phyloP scores from a whole-genome alignment of 305 asterid genomes.

The Fraxinus baroniana region DNA sequence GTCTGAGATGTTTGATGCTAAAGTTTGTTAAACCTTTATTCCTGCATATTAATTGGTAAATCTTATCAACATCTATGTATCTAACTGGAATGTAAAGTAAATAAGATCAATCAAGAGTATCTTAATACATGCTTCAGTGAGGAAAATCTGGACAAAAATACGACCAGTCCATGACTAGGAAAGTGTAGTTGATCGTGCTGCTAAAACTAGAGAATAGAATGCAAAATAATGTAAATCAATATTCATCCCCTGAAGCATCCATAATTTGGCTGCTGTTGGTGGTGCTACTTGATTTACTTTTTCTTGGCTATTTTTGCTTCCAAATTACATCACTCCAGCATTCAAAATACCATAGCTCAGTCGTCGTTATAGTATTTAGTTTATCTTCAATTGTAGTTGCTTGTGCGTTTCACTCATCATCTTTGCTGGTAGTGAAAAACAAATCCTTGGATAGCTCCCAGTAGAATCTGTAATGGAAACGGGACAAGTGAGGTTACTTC shows the following conservation, averaged over 20 bases:
- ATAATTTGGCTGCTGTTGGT: neutral
- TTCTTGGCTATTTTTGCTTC: neutral
- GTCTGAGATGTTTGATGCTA: neutral
- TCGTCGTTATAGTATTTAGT: neutral
- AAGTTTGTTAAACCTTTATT: neutral
- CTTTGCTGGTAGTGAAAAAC: neutral
- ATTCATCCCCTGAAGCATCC: neutral
- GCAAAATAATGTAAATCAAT: neutral
- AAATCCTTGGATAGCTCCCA: slow-evolving; percentile 31
- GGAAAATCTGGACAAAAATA: too few species aligned
- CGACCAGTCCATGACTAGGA: too few species aligned
- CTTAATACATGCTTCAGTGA: too few species aligned
- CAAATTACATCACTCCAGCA: neutral
- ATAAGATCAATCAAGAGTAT: too few species aligned
- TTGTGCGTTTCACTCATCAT: neutral
- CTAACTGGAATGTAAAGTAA: too few species aligned
- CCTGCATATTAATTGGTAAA: too few species aligned
- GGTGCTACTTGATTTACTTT: neutral
- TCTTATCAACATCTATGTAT: too few species aligned
- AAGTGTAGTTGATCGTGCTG: neutral
- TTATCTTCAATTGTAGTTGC: neutral
- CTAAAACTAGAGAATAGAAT: neutral
- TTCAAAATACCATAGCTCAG: neutral
- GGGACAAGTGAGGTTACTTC: slow-evolving; percentile 42
- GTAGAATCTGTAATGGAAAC: slow-evolving; percentile 59